A percentile compares a stretch with the other conserved stretches of the same genome.
Evolutionary conservation across 2,329 filamentous ascomycete species (phyloP).

Genomic region (Verticillium tricorpus): DNA sequence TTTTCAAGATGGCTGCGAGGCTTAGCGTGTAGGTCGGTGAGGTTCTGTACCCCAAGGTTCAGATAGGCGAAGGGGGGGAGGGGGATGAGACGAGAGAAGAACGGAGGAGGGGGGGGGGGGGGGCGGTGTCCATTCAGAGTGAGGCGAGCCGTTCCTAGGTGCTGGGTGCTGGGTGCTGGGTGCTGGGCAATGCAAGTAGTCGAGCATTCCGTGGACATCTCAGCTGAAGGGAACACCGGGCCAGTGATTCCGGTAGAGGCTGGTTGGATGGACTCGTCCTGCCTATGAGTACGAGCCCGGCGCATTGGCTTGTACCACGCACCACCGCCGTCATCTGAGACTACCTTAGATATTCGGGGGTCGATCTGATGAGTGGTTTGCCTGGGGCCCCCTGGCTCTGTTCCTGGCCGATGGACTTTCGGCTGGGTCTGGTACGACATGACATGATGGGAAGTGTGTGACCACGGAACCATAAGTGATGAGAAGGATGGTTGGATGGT

Average conservation of each 20-base stretch:
- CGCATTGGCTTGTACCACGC: neutral
- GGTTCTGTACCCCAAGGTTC: neutral
- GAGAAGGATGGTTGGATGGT: neutral
- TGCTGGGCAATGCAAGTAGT: neutral
- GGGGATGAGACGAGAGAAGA: neutral
- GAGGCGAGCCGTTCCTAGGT: neutral
- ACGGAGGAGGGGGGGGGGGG: neutral
- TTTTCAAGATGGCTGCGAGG: neutral
- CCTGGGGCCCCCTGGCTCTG: neutral
- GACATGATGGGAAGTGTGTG: neutral
- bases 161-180: neutral
- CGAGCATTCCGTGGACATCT: neutral
- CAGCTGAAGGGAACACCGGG: neutral
- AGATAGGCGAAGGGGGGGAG: neutral
- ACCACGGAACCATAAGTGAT: neutral
- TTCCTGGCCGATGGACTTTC: neutral
- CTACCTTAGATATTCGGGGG: neutral
- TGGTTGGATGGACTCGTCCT: neutral
- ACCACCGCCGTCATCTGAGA: neutral
- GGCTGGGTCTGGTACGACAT: neutral
- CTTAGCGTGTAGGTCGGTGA: neutral
- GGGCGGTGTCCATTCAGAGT: neutral
- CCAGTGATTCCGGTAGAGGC: neutral
- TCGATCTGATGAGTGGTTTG: neutral
- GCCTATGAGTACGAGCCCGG: neutral